Base-by-base conservation (phyloP, 352 stramenopile species). In the Blastocystis sp. region DNA sequence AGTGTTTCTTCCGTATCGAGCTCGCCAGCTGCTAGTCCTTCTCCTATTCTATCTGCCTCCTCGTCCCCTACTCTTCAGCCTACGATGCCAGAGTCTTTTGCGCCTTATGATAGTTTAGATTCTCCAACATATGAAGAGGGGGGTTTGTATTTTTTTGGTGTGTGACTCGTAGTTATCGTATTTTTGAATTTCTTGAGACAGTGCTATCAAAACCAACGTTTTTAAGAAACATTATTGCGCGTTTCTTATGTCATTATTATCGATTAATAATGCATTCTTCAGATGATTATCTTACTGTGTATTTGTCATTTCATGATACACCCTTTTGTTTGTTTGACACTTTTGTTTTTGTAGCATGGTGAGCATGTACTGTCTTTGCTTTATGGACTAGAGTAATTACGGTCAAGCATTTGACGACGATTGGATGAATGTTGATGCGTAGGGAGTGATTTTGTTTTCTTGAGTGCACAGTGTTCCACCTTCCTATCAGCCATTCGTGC, bases 401-500 rank as follows among this genome's bases (percentile, higher is more conserved):
- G 47, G 47, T 68, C 73, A 85, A 50, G 73, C 16, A n/a, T 85
- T 68, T 66, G 45, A 64, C n/a, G 73, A 85, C 56, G 73, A 85
- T 45, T 85, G 73, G 73, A 85, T 85, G 73, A 85, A 53, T 50
- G 73, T 85, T 13, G 73, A 85, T 45, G 73, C 73, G 73, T 85
- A 68, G 11, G 26, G 20, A 50, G 16, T 39, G 20, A 39, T 68
- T 24, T 13, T 24, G 47, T 11, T 3, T 43, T 6, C 26, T 13
- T 85, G 11, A 85, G 7, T 13, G 45, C 18, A 50, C 69, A 85
- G 73, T 11, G n/a, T 55, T 30, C 43, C 50, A 45, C 53, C 59
- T 20, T 41, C 73, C 20, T 85, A 53, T 39, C 50, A 66, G n/a
- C 73, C 73, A 20, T 53, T 62, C 30, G 34, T 85, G 16, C 73